Evolutionary conservation across 75 land plant species (phyloP), one percentile per base, ranked within the genome.

Genomic region (Sequoia sempervirens): DNA sequence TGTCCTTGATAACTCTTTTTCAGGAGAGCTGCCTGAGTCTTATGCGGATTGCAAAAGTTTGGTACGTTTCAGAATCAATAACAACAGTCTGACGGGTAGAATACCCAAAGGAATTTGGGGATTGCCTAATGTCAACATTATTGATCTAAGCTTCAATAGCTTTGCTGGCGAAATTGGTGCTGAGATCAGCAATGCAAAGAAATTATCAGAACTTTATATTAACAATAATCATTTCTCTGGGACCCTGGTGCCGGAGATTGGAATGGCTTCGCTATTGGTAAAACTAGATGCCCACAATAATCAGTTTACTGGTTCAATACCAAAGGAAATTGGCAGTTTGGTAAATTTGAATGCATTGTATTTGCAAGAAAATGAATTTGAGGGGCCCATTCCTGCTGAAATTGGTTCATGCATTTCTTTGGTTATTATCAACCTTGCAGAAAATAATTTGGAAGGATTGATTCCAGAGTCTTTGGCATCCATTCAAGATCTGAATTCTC

Each of bases 271-370:
- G 32, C 86, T 38, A 75, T 75, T 96, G 80, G 88, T 89, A 66
- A 87, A 89, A 41, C 90, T 96, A 69, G 94, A 95, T 86, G 86
- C 94, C 46, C 89, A 92, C 72, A 88, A 87, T 81, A 94, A 94
- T 82, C 82, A 87, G 61, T 66, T 94, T 34, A 83, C 90, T 23
- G 96, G 96, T 68, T 82, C 87, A 32, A 87, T 94, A 46, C 96
- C 96, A n/a, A 50, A 89, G 2, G 90, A 87, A 74, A 76, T 92
- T 15, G 94, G 94, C 6, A 52, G 85, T 5, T 43, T 90, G 47
- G 88, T n/a, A 34, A 53, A 73, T 81, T 85, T 94, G 52, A 92
- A 85, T 82, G 32, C 85, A 26, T 56, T 94, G 83, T 38, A 82
- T 30, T 64, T 91, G 84, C 91, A 91, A 84, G 80, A 84, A 75